Conservation (phyloP, 2,329 filamentous ascomycete species). For the Scopulariopsis brevicaulis region DNA sequence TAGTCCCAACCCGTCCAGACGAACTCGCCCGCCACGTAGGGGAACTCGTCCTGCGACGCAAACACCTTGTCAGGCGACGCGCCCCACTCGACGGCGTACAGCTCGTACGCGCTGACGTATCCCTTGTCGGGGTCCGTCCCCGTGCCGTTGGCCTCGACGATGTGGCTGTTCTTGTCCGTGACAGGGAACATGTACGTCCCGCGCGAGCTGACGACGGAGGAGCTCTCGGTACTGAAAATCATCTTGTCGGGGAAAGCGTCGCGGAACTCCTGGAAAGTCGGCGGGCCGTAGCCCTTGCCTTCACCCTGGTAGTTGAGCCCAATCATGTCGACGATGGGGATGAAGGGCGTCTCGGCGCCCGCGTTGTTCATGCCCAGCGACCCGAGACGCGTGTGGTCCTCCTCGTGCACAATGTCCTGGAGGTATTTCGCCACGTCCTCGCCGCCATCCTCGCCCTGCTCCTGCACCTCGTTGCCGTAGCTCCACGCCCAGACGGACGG, state of each 20-base stretch:
- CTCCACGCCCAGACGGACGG: slow-evolving; percentile 40
- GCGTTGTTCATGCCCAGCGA: slow-evolving; percentile 36
- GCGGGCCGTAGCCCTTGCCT: slow-evolving; percentile 22
- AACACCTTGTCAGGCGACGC: slow-evolving; percentile 43
- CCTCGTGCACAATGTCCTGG: slow-evolving; percentile 27
- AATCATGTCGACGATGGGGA: slow-evolving; percentile 29
- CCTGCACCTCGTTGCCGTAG: slow-evolving; percentile 40
- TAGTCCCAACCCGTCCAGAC: slow-evolving; percentile 41
- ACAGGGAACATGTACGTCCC: slow-evolving; percentile 43
- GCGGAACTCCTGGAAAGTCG: slow-evolving; percentile 29
- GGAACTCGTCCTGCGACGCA: slow-evolving; percentile 29
- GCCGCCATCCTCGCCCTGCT: slow-evolving; percentile 25
- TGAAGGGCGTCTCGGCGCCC: slow-evolving; percentile 22
- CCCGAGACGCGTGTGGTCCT: slow-evolving; percentile 32
- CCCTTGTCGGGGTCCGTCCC: slow-evolving; percentile 6
- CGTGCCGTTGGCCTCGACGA: slow-evolving; percentile 22
- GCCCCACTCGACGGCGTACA: slow-evolving; percentile 34
- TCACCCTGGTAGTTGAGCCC: slow-evolving; percentile 45
- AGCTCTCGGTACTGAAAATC: slow-evolving; percentile 27
- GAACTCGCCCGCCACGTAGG: slow-evolving; percentile 41
- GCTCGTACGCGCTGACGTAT: slow-evolving; percentile 37
- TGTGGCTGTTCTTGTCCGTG: slow-evolving; percentile 20
- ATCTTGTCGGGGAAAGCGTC: slow-evolving; percentile 32
- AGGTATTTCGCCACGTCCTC: slow-evolving; percentile 20
- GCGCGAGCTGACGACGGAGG: slow-evolving; percentile 34